Evolutionary conservation across 441 rosid genomes (phyloP).

Genomic region (Gossypium gossypioides): DNA sequence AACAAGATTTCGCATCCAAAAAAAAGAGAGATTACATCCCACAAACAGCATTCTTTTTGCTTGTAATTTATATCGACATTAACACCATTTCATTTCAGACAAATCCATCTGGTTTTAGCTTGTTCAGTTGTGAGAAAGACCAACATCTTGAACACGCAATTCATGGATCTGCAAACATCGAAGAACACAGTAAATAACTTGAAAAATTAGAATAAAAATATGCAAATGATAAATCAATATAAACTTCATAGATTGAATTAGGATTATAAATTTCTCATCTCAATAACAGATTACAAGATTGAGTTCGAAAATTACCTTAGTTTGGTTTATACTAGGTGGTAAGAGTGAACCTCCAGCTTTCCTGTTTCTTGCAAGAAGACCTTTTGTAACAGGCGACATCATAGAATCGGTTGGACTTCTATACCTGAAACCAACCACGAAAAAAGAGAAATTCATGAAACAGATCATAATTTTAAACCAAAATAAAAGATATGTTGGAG

Average conservation of each 20-base stretch:
- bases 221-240: neutral
- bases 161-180: slow-evolving; percentile 31
- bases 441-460: neutral
- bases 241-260: neutral
- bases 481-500: neutral
- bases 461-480: neutral
- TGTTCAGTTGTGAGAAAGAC: slow-evolving; percentile 6
- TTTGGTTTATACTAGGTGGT: slow-evolving; percentile 50
- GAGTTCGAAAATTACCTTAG: slow-evolving; percentile 32
- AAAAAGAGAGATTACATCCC: neutral
- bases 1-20: neutral
- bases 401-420: slow-evolving; percentile 81
- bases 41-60: neutral
- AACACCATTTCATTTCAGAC: neutral
- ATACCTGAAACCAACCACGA: slow-evolving; percentile 32
- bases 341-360: slow-evolving; percentile 40
- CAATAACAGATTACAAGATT: neutral
- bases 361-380: slow-evolving; percentile 68
- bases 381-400: slow-evolving; percentile 75
- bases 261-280: too few species aligned
- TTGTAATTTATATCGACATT: neutral
- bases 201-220: neutral
- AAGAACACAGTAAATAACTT: neutral
- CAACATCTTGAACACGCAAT: slow-evolving; percentile 25
- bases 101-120: slow-evolving; percentile 11